Base-by-base conservation (phyloP, 768 basidiomycete genomes). In the Russula earlei region DNA sequence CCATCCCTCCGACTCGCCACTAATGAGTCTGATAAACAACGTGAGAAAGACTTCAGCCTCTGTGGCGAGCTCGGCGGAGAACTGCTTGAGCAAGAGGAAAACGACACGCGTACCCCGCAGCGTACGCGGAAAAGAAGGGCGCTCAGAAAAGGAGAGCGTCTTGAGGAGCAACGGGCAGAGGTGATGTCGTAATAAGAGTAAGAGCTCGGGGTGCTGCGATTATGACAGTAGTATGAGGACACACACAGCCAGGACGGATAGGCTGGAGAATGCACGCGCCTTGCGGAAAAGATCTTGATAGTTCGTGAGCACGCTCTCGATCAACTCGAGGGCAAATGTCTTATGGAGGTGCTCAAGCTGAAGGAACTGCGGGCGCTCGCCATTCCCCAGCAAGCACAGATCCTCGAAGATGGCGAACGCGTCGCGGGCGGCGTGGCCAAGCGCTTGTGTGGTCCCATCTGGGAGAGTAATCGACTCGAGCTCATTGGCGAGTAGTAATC, bases 271-370 rank as follows among this genome's bases (percentile, higher is more conserved):
- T n/a, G n/a, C 22, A 66, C 72, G 36, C 62, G 88, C 93, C 75
- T 85, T 81, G 49, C 86, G 78, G 67, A 94, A 93, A 0, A 91
- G 88, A 51, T 79, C 78, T 60, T 91, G 84, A 63, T 94, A 93
- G 66, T 94, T 84, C 7, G 91, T 93, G 49, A 99, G 72, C 2
- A 97, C 90, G 64, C 94, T 97, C 72, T 99, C 95, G 36, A 98
- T 91, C 51, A 98, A 73, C 70, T 99, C 95, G n/a, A 99, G 72
- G 0, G 93, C 91, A 62, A 98, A 98, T 0, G 96, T 97, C 69
- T 93, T 86, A 64, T 88, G 89, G 43, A 98, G 72, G 49, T 77
- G 81, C 20, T 88, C 83, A 44, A 97, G 79, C 61, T 85, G 84
- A 56, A 96, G 75, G 65, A 96, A 90, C 20, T 49, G 57, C 3